Evolutionary conservation across 1,284 basidiomycete species (phyloP).

Genomic region (Cryptococcus deneoformans): DNA sequence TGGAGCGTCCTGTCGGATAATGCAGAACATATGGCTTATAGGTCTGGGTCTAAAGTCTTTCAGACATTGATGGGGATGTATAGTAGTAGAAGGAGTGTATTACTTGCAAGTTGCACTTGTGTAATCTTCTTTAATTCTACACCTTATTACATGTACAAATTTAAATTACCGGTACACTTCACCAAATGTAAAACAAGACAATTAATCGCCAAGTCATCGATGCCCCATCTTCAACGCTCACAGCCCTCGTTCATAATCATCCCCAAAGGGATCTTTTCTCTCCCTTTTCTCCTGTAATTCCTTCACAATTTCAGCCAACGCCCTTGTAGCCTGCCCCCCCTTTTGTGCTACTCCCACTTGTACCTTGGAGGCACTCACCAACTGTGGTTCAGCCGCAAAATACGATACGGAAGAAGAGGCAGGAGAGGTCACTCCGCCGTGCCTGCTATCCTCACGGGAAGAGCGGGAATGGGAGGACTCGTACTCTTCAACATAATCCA

Average conservation of each 20-base stretch:
- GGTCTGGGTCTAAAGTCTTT: no score
- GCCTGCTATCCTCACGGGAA: neutral
- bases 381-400: slow-evolving; percentile 15
- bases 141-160: neutral
- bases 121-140: neutral
- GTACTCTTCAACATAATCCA: slow-evolving; percentile 16
- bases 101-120: no score
- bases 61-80: no score
- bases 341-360: slow-evolving; percentile 1
- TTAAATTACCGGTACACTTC: neutral
- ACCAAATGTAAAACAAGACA: no score
- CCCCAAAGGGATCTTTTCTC: slow-evolving; percentile 9
- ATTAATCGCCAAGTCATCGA: no score
- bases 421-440: slow-evolving; percentile 3
- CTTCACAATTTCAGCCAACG: slow-evolving; percentile 22
- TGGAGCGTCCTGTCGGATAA: no score
- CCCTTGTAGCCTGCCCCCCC: slow-evolving; percentile 21
- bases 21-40: no score
- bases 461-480: neutral
- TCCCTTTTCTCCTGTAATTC: slow-evolving; percentile 16
- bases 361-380: slow-evolving; percentile 16
- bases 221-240: neutral
- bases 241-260: neutral
- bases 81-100: neutral
- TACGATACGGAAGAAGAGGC: slow-evolving; percentile 5